Percentiles rank a stretch among this genome's conserved stretches.
Evolutionary conservation across 139 green algal species (phyloP).

Genomic region (Chlamydomonas sp.): DNA sequence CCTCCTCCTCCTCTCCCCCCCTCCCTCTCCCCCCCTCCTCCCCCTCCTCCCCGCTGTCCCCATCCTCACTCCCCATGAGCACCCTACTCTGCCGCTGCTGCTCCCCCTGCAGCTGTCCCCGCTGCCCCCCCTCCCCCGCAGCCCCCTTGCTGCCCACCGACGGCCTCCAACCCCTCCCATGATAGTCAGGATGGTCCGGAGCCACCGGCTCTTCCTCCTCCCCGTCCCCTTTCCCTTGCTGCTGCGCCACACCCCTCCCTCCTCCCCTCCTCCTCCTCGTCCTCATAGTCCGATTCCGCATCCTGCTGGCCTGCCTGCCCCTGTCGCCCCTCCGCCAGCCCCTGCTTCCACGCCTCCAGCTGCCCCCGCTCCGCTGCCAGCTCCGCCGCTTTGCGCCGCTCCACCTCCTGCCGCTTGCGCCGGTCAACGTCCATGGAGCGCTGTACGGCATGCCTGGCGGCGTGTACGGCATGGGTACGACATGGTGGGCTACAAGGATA

Average conservation of each 20-base stretch:
- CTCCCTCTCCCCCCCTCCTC: not conserved
- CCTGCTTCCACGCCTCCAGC: conserved; percentile 44
- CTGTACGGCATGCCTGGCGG: conserved; percentile 49
- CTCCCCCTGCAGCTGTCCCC: not conserved
- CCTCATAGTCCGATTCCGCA: conserved; percentile 66
- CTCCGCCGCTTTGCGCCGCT: conserved; percentile 56
- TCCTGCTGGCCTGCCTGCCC: not conserved
- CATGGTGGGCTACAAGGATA: no score
- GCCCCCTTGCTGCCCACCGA: not conserved
- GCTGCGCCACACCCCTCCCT: not conserved
- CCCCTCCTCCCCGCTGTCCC: not conserved
- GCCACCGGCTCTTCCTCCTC: not conserved
- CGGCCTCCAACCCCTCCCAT: conserved; percentile 54
- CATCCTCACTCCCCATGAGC: not conserved
- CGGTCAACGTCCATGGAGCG: conserved; percentile 60
- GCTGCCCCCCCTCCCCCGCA: not conserved
- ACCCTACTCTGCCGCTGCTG: not conserved
- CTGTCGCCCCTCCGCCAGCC: conserved; percentile 1
- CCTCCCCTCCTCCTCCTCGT: conserved; percentile 29
- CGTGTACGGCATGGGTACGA: no score
- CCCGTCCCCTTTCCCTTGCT: not conserved
- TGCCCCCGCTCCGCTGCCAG: conserved; percentile 54
- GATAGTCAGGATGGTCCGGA: conserved; percentile 66
- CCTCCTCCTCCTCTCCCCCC: not conserved
- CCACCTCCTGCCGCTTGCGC: conserved; percentile 48